These are phyloP conservation scores for Aspergillus novofumigatus DNA, from an alignment of 2,329 filamentous ascomycete species.

Conservation along the genomic window DNA sequence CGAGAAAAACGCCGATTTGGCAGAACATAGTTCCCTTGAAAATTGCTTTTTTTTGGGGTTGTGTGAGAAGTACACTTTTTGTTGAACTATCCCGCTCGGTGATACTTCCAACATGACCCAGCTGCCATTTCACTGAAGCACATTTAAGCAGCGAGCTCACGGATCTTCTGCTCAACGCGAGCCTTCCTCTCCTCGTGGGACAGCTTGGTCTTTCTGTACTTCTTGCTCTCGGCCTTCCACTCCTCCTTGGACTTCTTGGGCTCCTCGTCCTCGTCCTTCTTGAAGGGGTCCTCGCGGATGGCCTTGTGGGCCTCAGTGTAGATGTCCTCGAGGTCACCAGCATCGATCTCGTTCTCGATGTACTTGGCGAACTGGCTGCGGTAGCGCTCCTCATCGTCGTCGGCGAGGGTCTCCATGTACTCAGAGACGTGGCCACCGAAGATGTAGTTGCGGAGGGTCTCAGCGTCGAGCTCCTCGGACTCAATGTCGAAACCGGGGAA, in stretches of 20 bases:
- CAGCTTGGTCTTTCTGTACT: slow-evolving; percentile 75
- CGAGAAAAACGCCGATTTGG: slow-evolving; percentile 23
- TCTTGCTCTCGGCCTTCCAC: slow-evolving; percentile 93
- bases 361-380: slow-evolving; percentile 97
- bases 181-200: slow-evolving; percentile 77
- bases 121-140: slow-evolving; percentile 5
- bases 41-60: slow-evolving; percentile 15
- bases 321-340: slow-evolving; percentile 93
- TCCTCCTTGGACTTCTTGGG: slow-evolving; percentile 96
- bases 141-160: slow-evolving; percentile 57
- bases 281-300: slow-evolving; percentile 97
- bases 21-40: slow-evolving; percentile 24
- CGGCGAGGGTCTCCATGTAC: slow-evolving; percentile 99
- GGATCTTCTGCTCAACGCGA: slow-evolving; percentile 87
- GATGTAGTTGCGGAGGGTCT: slow-evolving; percentile 99
- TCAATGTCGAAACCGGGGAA: slow-evolving; percentile 99
- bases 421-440: slow-evolving; percentile 96
- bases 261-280: slow-evolving; percentile 71
- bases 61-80: slow-evolving; percentile 22
- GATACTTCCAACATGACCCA: slow-evolving; percentile 18
- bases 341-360: slow-evolving; percentile 94
- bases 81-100: slow-evolving; percentile 23
- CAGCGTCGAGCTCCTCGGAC: slow-evolving; percentile 94
- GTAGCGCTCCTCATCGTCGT: slow-evolving; percentile 99
- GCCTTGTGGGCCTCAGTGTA: slow-evolving; percentile 92